Percentiles rank a stretch among this genome's conserved stretches.
Evolutionary conservation across 768 basidiomycete genomes (phyloP).

Genomic region (Calocera cornea): DNA sequence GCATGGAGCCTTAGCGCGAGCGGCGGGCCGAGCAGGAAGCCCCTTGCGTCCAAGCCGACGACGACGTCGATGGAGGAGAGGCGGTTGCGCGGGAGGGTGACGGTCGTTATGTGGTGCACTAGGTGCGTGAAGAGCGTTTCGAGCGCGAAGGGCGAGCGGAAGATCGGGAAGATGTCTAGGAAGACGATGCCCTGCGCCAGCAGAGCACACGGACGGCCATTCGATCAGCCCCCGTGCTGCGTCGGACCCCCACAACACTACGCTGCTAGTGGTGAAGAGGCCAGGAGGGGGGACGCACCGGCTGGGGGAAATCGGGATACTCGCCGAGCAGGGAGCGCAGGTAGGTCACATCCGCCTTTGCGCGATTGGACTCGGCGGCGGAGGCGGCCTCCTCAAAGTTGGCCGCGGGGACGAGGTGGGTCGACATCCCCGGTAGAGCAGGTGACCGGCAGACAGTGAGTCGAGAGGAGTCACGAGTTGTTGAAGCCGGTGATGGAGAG

Average conservation of each 20-base stretch:
- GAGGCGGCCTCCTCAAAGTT: background rate
- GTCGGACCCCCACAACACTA: too few relatives aligned
- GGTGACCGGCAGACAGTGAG: background rate
- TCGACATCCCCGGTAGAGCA: background rate
- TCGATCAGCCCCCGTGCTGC: too few relatives aligned
- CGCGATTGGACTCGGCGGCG: background rate
- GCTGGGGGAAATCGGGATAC: conserved; percentile 77
- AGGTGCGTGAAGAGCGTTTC: conserved; percentile 87
- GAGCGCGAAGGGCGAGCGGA: conserved; percentile 72
- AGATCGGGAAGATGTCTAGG: conserved; percentile 87
- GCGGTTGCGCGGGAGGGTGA: conserved; percentile 45
- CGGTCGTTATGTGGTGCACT: conserved; percentile 67
- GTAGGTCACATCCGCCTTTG: conserved; percentile 65
- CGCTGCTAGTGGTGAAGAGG: background rate
- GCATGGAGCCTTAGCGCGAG: conserved; percentile 83
- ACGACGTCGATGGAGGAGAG: conserved; percentile 73
- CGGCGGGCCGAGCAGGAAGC: conserved; percentile 87
- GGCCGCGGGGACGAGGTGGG: background rate
- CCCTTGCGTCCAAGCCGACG: conserved; percentile 89
- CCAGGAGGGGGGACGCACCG: conserved; percentile 36
- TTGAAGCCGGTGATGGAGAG: too few relatives aligned
- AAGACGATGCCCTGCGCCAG: conserved; percentile 85
- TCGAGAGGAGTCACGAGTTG: too few relatives aligned
- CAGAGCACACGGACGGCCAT: too few relatives aligned
- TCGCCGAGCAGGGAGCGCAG: conserved; percentile 46